Base-by-base conservation (phyloP, 75 land plant genomes). In the Cryptomeria japonica region DNA sequence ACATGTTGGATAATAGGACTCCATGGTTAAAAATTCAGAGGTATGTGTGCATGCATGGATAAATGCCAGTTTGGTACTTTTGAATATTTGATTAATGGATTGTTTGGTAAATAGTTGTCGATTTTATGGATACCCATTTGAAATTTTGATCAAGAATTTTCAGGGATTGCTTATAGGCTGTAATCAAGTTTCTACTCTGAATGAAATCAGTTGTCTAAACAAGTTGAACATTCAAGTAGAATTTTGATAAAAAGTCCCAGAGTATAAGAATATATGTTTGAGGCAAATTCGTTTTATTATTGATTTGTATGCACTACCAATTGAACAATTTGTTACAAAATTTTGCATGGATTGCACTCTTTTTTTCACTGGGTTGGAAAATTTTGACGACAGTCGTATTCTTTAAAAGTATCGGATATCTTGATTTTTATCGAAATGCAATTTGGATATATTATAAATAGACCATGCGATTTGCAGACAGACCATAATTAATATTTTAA, bases 1-100 rank as follows among this genome's bases (percentile, higher is more conserved):
- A 34, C 91, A 91, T 82, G 90, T 93, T 64, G 93, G 94, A 39
- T 94, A 90, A 89, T 22, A 84, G 25, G 37, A 73, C 15, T 73
- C 3, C 37, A 32, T 73, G 34, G 2, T 73, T 10, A 73, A 2
- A 8, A 32, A 11, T 32, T 32, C 34, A 37, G 11, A 73, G 77
- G 77, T 73, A 73, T 73, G 77, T 73, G 3, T 72, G 75, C 22
- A 25, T 73, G 37, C 12, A 32, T 73, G 77, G n/a, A 32, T 10
- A 32, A 2, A 34, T 5, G 37, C 3, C 77, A 32, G n/a, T 73
- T 34, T 73, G 34, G 75, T 72, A 9, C 11, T 72, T 72, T 31
- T 28, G 25, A 68, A 68, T 68, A 0, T 68, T 51, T n/a, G 75
- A 72, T n/a, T 73, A 32, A 34, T 32, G 34, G 37, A 32, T 73